Conservation (phyloP, 805 yeast species). For the Ogataea pilisensis region DNA sequence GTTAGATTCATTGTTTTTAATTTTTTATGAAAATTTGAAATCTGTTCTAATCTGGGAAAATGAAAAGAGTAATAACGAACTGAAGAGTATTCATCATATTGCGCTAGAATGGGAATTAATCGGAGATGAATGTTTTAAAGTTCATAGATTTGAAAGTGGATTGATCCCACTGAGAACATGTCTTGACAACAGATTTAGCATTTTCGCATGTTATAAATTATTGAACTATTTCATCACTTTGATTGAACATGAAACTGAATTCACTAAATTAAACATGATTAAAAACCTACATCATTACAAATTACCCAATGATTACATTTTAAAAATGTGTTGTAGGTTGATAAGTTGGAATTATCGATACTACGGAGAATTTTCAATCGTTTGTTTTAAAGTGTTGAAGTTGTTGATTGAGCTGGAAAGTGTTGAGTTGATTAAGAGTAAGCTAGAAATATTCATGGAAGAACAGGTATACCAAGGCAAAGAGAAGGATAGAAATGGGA, state of each 20-base stretch:
- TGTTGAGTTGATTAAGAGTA: constrained; percentile 36
- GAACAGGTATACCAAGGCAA: constrained; percentile 1
- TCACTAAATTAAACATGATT: constrained; percentile 23
- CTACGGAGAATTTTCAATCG: constrained; percentile 51
- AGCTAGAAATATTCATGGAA: constrained; percentile 36
- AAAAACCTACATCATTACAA: constrained; percentile 11
- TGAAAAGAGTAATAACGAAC: constrained; percentile 23
- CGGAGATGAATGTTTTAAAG: constrained; percentile 50
- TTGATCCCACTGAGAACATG: constrained; percentile 53
- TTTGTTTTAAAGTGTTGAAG: constrained; percentile 39
- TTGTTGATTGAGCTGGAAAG: constrained; percentile 35
- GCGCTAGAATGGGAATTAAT: constrained; percentile 74
- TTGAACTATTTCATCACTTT: constrained; percentile 40
- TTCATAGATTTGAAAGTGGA: constrained; percentile 44
- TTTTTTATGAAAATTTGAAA: constrained; percentile 66
- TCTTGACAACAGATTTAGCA: constrained; percentile 55
- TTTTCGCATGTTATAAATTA: constrained; percentile 49
- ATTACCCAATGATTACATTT: constrained; percentile 33
- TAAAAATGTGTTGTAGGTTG: constrained; percentile 42
- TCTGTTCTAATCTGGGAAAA: constrained; percentile 63
- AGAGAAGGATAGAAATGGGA: constrained; percentile 14
- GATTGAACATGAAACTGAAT: constrained; percentile 17
- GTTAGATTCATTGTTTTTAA: constrained; percentile 65
- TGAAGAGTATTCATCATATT: constrained; percentile 40
- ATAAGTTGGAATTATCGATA: constrained; percentile 63